These are phyloP conservation scores for Coemansia sp. DNA, from an alignment of 192 early-diverging fungal genomes.

Conservation along the genomic window DNA sequence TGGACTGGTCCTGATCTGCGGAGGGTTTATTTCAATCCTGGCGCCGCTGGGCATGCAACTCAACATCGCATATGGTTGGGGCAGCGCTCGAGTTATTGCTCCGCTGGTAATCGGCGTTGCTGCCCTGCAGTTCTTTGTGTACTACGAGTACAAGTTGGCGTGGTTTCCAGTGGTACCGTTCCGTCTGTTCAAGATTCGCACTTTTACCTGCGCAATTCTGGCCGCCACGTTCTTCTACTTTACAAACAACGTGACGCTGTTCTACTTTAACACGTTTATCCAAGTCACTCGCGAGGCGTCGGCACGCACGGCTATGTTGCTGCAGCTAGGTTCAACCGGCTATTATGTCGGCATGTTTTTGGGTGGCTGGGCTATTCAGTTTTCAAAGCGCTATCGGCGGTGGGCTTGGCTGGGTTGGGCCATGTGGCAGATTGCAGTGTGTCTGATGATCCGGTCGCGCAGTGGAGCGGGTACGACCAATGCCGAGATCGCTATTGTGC, in stretches of 20 bases:
- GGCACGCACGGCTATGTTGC: constrained; percentile 42
- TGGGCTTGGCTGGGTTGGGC: constrained; percentile 51
- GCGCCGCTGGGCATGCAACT: constrained; percentile 51
- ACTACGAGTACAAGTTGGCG: constrained; percentile 61
- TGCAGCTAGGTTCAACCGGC: constrained; percentile 41
- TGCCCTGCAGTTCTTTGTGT: constrained; percentile 36
- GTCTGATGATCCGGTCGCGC: constrained; percentile 50
- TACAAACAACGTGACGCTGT: constrained; percentile 45
- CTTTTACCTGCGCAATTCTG: constrained; percentile 36
- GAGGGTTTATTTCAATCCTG: constrained; percentile 40
- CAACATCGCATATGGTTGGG: constrained; percentile 57
- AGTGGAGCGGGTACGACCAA: constrained; percentile 25
- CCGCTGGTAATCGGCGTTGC: constrained; percentile 47
- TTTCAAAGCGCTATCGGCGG: constrained; percentile 34
- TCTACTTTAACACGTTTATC: constrained; percentile 45
- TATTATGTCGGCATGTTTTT: constrained; percentile 42
- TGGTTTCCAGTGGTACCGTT: constrained; percentile 63
- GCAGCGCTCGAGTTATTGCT: constrained; percentile 52
- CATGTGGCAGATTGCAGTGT: constrained; percentile 35
- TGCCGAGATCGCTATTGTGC: constrained; percentile 48
- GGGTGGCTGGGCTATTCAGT: constrained; percentile 54
- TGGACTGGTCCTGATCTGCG: constrained; percentile 35
- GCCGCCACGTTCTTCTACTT: constrained; percentile 45
- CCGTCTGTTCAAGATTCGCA: constrained; percentile 42
- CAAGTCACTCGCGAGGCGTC: constrained; percentile 40